These are phyloP conservation scores for Luzula sylvatica DNA, from an alignment of 176 grass and related monocot species.

Conservation along the genomic window DNA sequence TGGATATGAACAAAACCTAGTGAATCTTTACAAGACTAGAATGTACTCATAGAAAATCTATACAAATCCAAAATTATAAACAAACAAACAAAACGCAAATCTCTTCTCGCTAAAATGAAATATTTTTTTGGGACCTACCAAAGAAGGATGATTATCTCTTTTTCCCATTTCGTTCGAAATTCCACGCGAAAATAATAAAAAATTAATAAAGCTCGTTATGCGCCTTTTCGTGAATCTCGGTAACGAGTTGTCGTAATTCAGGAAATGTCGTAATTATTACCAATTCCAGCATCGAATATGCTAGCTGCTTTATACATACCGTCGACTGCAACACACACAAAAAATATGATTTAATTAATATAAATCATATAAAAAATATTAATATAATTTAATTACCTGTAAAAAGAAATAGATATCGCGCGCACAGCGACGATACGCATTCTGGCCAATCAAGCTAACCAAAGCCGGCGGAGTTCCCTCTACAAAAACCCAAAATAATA, in stretches of 20 bases:
- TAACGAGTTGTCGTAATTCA: conserved; percentile 58
- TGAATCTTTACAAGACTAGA: conserved; percentile 10
- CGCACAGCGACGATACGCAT: conserved; percentile 59
- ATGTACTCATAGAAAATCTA: conserved; percentile 15
- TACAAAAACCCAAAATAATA: conserved; percentile 23
- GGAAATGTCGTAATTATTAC: conserved; percentile 69
- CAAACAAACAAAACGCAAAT: conserved; percentile 7
- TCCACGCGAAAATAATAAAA: too few species aligned
- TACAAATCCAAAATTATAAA: conserved; percentile 14
- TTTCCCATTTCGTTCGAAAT: too few species aligned
- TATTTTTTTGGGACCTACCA: too few species aligned
- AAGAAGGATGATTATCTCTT: too few species aligned
- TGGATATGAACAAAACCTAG: background rate
- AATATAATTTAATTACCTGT: conserved; percentile 35
- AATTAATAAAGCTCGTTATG: conserved; percentile 24
- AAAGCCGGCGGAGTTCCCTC: conserved; percentile 79
- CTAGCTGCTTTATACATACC: conserved; percentile 81
- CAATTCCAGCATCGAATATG: conserved; percentile 64
- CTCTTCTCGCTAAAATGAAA: background rate
- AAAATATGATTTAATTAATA: background rate
- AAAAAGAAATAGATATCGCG: conserved; percentile 94
- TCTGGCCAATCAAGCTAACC: conserved; percentile 89
- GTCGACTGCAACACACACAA: conserved; percentile 60
- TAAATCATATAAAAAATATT: background rate
- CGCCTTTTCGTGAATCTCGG: conserved; percentile 70